Evolutionary conservation across 2,329 filamentous ascomycete genomes (phyloP).

Genomic region (Botryotinia globosa): DNA sequence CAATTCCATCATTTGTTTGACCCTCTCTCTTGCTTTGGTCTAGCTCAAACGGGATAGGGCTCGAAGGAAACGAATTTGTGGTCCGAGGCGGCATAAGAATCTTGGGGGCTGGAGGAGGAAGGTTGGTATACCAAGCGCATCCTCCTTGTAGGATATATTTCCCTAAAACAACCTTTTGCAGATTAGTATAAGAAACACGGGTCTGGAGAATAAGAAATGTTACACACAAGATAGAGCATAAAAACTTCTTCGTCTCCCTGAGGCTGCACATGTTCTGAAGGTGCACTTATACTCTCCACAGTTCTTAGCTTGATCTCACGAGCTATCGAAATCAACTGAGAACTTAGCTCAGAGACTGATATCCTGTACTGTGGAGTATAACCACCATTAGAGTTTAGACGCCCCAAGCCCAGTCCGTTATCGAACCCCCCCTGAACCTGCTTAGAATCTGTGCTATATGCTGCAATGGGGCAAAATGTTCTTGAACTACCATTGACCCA

Average conservation of each 20-base stretch:
- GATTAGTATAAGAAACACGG: background rate
- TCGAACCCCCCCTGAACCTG: background rate
- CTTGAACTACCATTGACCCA: background rate
- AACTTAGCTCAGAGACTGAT: background rate
- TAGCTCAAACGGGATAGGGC: background rate
- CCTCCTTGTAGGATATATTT: background rate
- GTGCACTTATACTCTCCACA: background rate
- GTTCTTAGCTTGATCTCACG: background rate
- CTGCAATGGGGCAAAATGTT: background rate
- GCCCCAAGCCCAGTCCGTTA: background rate
- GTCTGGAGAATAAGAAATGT: background rate
- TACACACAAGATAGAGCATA: slow-evolving; percentile 1
- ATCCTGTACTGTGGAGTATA: no score
- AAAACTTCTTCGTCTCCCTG: background rate
- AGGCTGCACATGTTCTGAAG: background rate
- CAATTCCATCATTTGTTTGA: background rate
- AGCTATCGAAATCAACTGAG: background rate
- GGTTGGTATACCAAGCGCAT: background rate
- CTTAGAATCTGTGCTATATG: background rate
- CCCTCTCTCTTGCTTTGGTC: background rate
- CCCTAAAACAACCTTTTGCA: background rate
- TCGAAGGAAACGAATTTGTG: background rate
- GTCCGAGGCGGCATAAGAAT: no score
- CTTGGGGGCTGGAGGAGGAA: background rate
- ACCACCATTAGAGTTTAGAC: no score